A percentile compares a stretch with the other conserved stretches of the same genome.
These are phyloP conservation scores for Phytophthora tentaculata DNA, from an alignment of 352 stramenopile species.

Conservation along the genomic window DNA sequence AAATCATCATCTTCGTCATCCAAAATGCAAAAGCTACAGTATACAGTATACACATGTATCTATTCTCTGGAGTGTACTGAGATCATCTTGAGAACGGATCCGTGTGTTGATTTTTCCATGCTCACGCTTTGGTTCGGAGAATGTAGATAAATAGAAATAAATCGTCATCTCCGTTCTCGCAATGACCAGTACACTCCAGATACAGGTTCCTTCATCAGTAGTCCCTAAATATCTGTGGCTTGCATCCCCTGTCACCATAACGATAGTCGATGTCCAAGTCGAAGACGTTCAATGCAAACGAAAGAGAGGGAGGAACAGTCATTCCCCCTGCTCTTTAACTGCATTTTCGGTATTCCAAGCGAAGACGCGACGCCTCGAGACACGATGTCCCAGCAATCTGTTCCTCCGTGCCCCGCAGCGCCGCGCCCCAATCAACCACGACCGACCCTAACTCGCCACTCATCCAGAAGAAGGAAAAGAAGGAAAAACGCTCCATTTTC, in stretches of 20 bases:
- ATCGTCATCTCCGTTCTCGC: conserved; percentile 71
- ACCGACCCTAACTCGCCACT: conserved; percentile 30
- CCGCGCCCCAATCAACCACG: conserved; percentile 33
- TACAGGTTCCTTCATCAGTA: background rate
- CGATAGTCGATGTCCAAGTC: conserved; percentile 15
- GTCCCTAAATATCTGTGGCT: background rate
- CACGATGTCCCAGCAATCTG: conserved; percentile 17
- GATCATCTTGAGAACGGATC: conserved; percentile 36
- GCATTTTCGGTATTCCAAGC: conserved; percentile 45
- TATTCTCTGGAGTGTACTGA: conserved; percentile 11
- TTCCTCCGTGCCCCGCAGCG: conserved; percentile 7
- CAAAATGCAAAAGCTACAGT: conserved; percentile 21
- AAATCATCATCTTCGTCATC: conserved; percentile 73
- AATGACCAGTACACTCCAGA: conserved; percentile 16
- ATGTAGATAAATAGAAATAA: conserved; percentile 70
- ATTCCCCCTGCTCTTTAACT: conserved; percentile 17
- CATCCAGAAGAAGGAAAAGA: conserved; percentile 25
- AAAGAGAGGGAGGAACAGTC: conserved; percentile 33
- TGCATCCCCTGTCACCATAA: conserved; percentile 23
- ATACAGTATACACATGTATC: conserved; percentile 6
- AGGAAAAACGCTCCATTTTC: conserved; percentile 36
- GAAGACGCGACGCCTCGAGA: conserved; percentile 26
- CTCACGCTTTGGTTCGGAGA: conserved; percentile 53
- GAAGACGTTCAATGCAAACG: conserved; percentile 29
- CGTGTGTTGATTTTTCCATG: conserved; percentile 40